phyloP scores from a whole-genome alignment of 768 basidiomycete genomes.

The Lactarius tabidus region DNA sequence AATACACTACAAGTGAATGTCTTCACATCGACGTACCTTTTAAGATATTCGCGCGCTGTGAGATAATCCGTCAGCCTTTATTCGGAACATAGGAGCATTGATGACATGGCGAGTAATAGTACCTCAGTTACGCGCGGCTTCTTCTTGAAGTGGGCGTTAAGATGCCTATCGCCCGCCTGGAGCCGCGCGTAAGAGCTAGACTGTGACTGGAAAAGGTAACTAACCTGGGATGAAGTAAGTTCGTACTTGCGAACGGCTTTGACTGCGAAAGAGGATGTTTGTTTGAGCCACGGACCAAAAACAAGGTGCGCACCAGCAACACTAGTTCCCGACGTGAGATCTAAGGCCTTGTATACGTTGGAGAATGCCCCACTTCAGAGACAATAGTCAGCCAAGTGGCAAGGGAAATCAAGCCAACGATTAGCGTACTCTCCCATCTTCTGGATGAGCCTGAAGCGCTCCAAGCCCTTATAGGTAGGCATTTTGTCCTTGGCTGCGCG shows the following conservation, averaged over 20 bases:
- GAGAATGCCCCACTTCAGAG: conserved; percentile 84
- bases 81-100: conserved; percentile 22
- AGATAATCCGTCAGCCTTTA: conserved; percentile 27
- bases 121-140: conserved; percentile 99
- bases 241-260: conserved; percentile 95
- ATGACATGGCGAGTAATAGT: conserved; percentile 35
- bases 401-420: conserved; percentile 13
- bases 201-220: conserved; percentile 34
- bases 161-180: conserved; percentile 87
- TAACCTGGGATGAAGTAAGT: conserved; percentile 86
- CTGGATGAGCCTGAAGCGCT: conserved; percentile 67
- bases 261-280: conserved; percentile 43
- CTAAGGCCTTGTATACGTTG: conserved; percentile 93
- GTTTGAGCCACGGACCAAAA: conserved; percentile 14
- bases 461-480: conserved; percentile 84
- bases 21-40: conserved; percentile 56
- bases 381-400: conserved; percentile 25
- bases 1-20: not conserved
- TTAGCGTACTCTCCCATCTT: conserved; percentile 91
- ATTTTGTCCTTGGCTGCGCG: conserved; percentile 67
- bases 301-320: conserved; percentile 64
- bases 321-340: conserved; percentile 67
- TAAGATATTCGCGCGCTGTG: conserved; percentile 92
- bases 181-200: conserved; percentile 28
- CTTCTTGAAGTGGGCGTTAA: conserved; percentile 93